Evolutionary conservation across 2,329 filamentous ascomycete genomes (phyloP).

Genomic region (Fusarium nisikadoi): DNA sequence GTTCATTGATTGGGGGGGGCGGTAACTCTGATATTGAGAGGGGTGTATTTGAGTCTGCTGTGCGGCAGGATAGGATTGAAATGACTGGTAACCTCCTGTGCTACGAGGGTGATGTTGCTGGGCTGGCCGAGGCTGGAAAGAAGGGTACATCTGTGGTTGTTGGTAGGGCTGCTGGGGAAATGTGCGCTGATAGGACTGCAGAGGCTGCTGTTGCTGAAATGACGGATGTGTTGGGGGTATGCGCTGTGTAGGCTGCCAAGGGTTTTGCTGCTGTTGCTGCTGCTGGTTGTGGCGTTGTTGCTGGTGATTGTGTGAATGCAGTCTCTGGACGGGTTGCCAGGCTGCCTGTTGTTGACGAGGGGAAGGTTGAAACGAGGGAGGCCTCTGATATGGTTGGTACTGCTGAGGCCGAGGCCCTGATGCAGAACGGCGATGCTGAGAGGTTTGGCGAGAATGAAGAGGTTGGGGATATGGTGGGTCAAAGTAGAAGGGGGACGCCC

Average conservation of each 20-base stretch:
- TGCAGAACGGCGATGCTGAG: slow-evolving; percentile 30
- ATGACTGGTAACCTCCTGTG: slow-evolving; percentile 18
- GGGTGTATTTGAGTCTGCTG: slow-evolving; percentile 31
- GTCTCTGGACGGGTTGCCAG: slow-evolving; percentile 21
- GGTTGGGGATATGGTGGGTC: slow-evolving; percentile 41
- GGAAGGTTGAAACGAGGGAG: slow-evolving; percentile 30
- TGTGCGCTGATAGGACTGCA: slow-evolving; percentile 26
- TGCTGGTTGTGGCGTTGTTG: slow-evolving; percentile 33
- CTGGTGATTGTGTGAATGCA: slow-evolving; percentile 34
- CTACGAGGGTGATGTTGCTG: slow-evolving; percentile 31
- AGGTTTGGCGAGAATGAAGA: slow-evolving; percentile 23
- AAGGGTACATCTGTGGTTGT: slow-evolving; percentile 23
- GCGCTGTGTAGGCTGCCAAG: slow-evolving; percentile 25
- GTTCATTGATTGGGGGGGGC: slow-evolving; percentile 5
- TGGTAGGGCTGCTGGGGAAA: slow-evolving; percentile 28
- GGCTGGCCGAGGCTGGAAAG: slow-evolving; percentile 22
- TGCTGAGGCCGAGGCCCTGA: slow-evolving; percentile 21
- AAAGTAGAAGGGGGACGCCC: slow-evolving; percentile 38
- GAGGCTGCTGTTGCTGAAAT: slow-evolving; percentile 37
- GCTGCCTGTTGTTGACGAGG: slow-evolving; percentile 29
- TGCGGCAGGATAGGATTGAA: slow-evolving; percentile 19
- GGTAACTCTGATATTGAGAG: slow-evolving; percentile 29
- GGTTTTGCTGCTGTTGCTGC: slow-evolving; percentile 35
- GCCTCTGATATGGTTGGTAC: slow-evolving; percentile 32
- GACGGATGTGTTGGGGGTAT: slow-evolving; percentile 36